These are phyloP conservation scores for Zelopaecilomyces penicillatus DNA, from an alignment of 2,329 filamentous ascomycete genomes.

Conservation along the genomic window DNA sequence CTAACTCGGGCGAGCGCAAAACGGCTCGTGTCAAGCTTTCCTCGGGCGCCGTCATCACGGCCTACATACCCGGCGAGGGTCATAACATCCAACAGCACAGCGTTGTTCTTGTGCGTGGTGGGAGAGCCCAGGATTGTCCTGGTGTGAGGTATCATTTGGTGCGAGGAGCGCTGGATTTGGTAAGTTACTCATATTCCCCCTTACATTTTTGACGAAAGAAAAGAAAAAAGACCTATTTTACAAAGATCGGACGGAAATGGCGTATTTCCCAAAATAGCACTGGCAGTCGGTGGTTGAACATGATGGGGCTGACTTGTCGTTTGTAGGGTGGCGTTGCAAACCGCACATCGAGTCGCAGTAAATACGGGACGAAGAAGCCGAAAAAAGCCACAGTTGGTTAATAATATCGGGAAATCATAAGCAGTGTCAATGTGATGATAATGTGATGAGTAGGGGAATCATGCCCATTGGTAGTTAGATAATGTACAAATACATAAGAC, in stretches of 20 bases:
- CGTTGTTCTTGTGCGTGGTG: slow-evolving; percentile 91
- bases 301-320: slow-evolving; percentile 10
- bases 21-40: slow-evolving; percentile 85
- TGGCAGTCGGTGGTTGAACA: neutral
- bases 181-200: slow-evolving; percentile 38
- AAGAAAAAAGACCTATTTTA: neutral
- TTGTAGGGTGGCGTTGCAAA: slow-evolving; percentile 79
- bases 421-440: neutral
- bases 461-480: neutral
- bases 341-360: slow-evolving; percentile 77
- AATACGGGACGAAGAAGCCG: slow-evolving; percentile 98
- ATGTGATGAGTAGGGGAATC: neutral
- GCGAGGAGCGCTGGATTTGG: slow-evolving; percentile 84
- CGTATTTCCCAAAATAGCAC: too few relatives aligned
- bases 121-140: slow-evolving; percentile 91
- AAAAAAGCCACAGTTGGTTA: slow-evolving; percentile 62
- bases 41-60: slow-evolving; percentile 77
- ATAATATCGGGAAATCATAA: neutral
- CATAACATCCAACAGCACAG: slow-evolving; percentile 99
- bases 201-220: neutral
- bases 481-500: slow-evolving; percentile 6
- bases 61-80: slow-evolving; percentile 94
- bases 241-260: too few relatives aligned
- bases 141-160: slow-evolving; percentile 96
- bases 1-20: slow-evolving; percentile 95